phyloP scores from a whole-genome alignment of 1,284 basidiomycete genomes.

The Hypsizygus ulmarius region DNA sequence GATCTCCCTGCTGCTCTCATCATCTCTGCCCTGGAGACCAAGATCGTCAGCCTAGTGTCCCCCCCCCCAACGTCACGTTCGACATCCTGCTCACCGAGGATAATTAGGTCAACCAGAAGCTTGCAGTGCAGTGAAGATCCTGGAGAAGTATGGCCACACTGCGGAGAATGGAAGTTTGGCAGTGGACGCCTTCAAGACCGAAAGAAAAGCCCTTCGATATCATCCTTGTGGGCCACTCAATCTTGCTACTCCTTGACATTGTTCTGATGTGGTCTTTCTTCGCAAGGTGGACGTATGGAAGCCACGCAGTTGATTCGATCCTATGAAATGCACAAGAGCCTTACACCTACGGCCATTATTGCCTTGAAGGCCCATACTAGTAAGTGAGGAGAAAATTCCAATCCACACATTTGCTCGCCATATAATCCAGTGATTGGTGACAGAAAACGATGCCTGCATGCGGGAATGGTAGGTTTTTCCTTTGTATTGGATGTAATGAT shows the following conservation, averaged over 20 bases:
- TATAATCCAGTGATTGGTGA: slow-evolving; percentile 98
- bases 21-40: slow-evolving; percentile 92
- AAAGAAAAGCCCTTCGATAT: slow-evolving; percentile 80
- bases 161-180: slow-evolving; percentile 96
- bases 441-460: slow-evolving; percentile 88
- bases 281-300: slow-evolving; percentile 95
- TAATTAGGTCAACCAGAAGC: slow-evolving; percentile 96
- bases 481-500: too few relatives aligned
- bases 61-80: slow-evolving; percentile 81
- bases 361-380: slow-evolving; percentile 92
- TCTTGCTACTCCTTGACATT: neutral
- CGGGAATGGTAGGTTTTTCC: slow-evolving; percentile 61
- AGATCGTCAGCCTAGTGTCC: slow-evolving; percentile 80
- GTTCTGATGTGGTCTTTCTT: slow-evolving; percentile 4
- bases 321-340: slow-evolving; percentile 75
- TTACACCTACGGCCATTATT: slow-evolving; percentile 87
- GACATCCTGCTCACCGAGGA: slow-evolving; percentile 98
- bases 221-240: slow-evolving; percentile 62
- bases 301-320: slow-evolving; percentile 80
- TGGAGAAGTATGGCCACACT: slow-evolving; percentile 95
- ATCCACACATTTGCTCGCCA: too few relatives aligned
- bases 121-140: slow-evolving; percentile 94
- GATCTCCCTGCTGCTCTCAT: slow-evolving; percentile 92
- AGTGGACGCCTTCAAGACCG: slow-evolving; percentile 84
- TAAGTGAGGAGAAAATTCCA: too few relatives aligned